Percentiles rank a stretch among this genome's conserved stretches.
Conservation (phyloP, 2,329 filamentous ascomycete genomes). For the Trichoderma sp. region DNA sequence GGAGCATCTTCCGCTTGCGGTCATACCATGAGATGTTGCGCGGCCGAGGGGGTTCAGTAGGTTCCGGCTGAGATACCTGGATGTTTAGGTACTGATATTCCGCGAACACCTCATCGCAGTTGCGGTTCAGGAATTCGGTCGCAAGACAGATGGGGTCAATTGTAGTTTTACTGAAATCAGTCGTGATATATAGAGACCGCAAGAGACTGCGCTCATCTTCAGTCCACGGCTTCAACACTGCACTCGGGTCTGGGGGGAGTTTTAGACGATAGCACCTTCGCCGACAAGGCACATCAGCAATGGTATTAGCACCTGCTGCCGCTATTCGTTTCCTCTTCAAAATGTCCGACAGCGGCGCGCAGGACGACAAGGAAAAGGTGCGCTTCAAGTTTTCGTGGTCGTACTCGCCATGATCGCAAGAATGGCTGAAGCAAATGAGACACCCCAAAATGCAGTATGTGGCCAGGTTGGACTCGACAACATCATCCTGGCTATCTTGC, state of each 20-base stretch:
- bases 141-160: slow-evolving; percentile 47
- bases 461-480: slow-evolving; percentile 48
- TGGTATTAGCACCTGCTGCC: background rate
- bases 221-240: slow-evolving; percentile 39
- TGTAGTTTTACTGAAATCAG: slow-evolving; percentile 39
- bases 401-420: slow-evolving; percentile 60
- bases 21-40: slow-evolving; percentile 55
- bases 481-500: slow-evolving; percentile 37
- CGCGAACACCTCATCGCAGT: slow-evolving; percentile 50
- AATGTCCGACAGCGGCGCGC: slow-evolving; percentile 32
- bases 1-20: slow-evolving; percentile 51
- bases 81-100: slow-evolving; percentile 30
- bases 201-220: slow-evolving; percentile 49
- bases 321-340: slow-evolving; percentile 29
- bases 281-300: slow-evolving; percentile 32
- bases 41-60: slow-evolving; percentile 34
- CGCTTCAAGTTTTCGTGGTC: slow-evolving; percentile 51
- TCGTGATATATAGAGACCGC: slow-evolving; percentile 44
- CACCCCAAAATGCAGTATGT: slow-evolving; percentile 56
- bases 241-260: slow-evolving; percentile 24
- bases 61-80: slow-evolving; percentile 26
- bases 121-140: slow-evolving; percentile 48
- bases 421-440: slow-evolving; percentile 57
- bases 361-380: slow-evolving; percentile 47
- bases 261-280: slow-evolving; percentile 41